A percentile compares a stretch with the other conserved stretches of the same genome.
Conservation (phyloP, 441 rosid species). For the Mallotus repandus region DNA sequence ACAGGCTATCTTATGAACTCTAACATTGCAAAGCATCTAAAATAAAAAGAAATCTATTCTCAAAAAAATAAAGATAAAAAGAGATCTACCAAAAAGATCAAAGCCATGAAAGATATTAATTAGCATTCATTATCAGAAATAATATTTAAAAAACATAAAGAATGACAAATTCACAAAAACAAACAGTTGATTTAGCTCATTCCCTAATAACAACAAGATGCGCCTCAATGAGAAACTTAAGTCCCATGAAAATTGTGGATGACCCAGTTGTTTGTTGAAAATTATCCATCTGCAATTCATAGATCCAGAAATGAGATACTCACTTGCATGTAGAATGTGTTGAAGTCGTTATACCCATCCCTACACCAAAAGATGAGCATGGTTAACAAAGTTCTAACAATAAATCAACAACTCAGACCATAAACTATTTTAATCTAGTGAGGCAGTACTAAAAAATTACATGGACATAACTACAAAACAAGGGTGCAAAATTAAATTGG, state of each 20-base stretch:
- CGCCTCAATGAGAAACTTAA: not conserved
- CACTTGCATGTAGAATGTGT: constrained; percentile 99
- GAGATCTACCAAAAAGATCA: not conserved
- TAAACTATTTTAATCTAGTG: not conserved
- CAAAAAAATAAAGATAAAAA: not conserved
- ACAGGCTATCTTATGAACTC: not conserved
- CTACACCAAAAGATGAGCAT: constrained; percentile 5
- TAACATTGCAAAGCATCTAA: not conserved
- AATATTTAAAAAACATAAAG: not conserved
- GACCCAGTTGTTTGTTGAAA: not conserved
- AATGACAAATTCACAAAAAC: not conserved
- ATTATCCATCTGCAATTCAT: not conserved
- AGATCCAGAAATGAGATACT: constrained; percentile 28
- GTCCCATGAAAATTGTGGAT: not conserved
- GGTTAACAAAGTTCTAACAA: not conserved
- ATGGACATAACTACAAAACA: not conserved
- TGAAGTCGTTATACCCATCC: constrained; percentile 97
- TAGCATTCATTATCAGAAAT: not conserved
- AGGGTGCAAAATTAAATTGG: not conserved
- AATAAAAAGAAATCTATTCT: not conserved
- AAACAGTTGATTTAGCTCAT: not conserved
- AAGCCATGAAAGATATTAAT: not conserved
- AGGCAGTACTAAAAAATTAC: not conserved
- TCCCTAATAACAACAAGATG: not conserved
- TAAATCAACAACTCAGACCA: not conserved